phyloP scores from a whole-genome alignment of 768 basidiomycete genomes.

The Gymnopilus dilepis region DNA sequence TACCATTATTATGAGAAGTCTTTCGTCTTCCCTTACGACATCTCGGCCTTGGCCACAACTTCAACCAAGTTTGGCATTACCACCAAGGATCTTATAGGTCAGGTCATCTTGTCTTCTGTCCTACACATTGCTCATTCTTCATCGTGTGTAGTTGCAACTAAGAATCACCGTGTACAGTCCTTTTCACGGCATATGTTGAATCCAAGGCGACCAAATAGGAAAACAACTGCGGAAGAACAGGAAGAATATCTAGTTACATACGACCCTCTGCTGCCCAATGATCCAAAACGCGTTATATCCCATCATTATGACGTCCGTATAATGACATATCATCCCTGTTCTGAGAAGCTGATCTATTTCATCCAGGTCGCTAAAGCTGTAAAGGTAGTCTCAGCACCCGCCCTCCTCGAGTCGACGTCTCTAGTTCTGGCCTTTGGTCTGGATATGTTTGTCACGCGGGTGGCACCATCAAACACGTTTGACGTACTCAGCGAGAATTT shows the following conservation, averaged over 20 bases:
- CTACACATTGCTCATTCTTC: not conserved
- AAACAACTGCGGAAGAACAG: slow-evolving; percentile 75
- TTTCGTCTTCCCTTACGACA: slow-evolving; percentile 69
- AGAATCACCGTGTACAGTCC: slow-evolving; percentile 72
- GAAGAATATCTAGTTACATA: slow-evolving; percentile 90
- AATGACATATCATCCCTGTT: not conserved
- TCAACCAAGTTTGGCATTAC: slow-evolving; percentile 89
- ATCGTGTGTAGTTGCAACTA: slow-evolving; percentile 68
- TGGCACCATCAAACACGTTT: slow-evolving; percentile 88
- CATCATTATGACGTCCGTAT: slow-evolving; percentile 50
- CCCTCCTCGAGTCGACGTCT: slow-evolving; percentile 91
- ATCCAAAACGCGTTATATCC: slow-evolving; percentile 59
- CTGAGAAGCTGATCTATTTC: not conserved
- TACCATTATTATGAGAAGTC: slow-evolving; percentile 69
- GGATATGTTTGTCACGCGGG: slow-evolving; percentile 87
- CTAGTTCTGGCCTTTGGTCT: slow-evolving; percentile 86
- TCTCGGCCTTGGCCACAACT: slow-evolving; percentile 76
- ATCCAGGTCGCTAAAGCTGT: slow-evolving; percentile 72
- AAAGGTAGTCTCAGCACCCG: slow-evolving; percentile 76
- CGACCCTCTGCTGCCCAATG: slow-evolving; percentile 77
- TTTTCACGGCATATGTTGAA: slow-evolving; percentile 78
- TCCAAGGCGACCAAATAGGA: slow-evolving; percentile 79
- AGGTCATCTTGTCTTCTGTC: slow-evolving; percentile 31
- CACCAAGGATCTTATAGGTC: slow-evolving; percentile 85
- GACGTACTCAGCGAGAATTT: slow-evolving; percentile 92